A percentile compares a stretch with the other conserved stretches of the same genome.
Conservation (phyloP, 768 basidiomycete genomes). For the Baorangia bicolor region DNA sequence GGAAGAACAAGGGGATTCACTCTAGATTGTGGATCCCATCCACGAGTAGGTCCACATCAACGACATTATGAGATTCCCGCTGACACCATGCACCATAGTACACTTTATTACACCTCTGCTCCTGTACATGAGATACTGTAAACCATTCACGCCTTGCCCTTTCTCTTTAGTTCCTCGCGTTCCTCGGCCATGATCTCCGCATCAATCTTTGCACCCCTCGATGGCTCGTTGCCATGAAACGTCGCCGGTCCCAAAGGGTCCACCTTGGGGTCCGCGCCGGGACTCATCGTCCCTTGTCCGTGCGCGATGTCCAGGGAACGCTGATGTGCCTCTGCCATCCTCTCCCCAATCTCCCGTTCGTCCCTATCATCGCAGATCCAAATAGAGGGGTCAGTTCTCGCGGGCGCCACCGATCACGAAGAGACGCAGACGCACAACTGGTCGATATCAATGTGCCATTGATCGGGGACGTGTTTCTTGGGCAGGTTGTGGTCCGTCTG, state of each 20-base stretch:
- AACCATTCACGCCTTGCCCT: slow-evolving; percentile 35
- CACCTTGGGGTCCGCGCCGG: slow-evolving; percentile 31
- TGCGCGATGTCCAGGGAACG: slow-evolving; percentile 29
- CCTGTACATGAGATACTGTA: not conserved
- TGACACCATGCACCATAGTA: not conserved
- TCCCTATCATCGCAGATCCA: slow-evolving; percentile 31
- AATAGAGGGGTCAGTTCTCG: not conserved
- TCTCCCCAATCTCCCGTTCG: slow-evolving; percentile 42
- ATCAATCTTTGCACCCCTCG: slow-evolving; percentile 57
- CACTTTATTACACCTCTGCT: not conserved
- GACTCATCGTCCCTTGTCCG: slow-evolving; percentile 29
- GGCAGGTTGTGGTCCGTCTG: slow-evolving; percentile 21
- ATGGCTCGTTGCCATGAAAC: slow-evolving; percentile 58
- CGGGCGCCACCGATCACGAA: not conserved
- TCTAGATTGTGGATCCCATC: not conserved
- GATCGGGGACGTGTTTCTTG: slow-evolving; percentile 32
- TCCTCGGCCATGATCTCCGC: slow-evolving; percentile 55
- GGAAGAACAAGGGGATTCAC: slow-evolving; percentile 26
- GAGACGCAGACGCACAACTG: slow-evolving; percentile 13
- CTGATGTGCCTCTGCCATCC: slow-evolving; percentile 34
- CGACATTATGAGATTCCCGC: not conserved
- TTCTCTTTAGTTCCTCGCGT: slow-evolving; percentile 44
- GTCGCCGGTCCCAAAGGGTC: slow-evolving; percentile 51
- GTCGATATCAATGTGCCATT: slow-evolving; percentile 39
- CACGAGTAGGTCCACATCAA: not conserved